Evolutionary conservation across 2,329 filamentous ascomycete species (phyloP).

Genomic region (Lachnellula subtilissima): DNA sequence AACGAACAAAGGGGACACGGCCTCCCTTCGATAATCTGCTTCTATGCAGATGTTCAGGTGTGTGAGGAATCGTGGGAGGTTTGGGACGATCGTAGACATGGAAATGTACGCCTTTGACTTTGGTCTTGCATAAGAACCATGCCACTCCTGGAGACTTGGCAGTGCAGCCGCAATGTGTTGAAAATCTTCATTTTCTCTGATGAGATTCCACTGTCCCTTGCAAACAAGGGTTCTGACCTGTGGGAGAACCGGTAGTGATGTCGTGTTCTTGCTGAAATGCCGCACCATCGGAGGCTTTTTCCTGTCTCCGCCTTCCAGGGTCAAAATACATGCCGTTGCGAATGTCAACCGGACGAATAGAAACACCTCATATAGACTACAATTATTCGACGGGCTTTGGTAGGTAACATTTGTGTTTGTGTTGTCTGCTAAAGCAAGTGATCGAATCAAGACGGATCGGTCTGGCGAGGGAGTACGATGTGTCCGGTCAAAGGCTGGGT

Average conservation of each 20-base stretch:
- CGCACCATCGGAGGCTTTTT: constrained; percentile 67
- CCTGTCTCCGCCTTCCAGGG: constrained; percentile 70
- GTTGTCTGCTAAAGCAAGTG: constrained; percentile 33
- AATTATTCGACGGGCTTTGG: constrained; percentile 59
- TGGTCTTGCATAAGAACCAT: constrained; percentile 58
- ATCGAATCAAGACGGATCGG: constrained; percentile 20
- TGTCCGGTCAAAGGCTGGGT: constrained; percentile 23
- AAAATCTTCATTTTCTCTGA: constrained; percentile 60
- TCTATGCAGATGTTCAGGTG: constrained; percentile 66
- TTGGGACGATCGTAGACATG: constrained; percentile 58
- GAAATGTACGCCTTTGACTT: constrained; percentile 70
- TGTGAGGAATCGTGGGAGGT: constrained; percentile 52
- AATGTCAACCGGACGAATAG: constrained; percentile 52
- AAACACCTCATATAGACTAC: constrained; percentile 66
- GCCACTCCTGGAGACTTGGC: constrained; percentile 56
- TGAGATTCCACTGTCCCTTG: constrained; percentile 73
- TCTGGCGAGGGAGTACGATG: constrained; percentile 26
- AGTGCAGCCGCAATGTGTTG: constrained; percentile 55
- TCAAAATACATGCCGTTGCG: constrained; percentile 59
- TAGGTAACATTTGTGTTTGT: constrained; percentile 51
- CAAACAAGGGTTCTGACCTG: constrained; percentile 64
- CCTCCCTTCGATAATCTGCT: constrained; percentile 64
- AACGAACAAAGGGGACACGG: constrained; percentile 55
- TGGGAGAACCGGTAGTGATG: constrained; percentile 28
- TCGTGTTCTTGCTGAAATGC: constrained; percentile 39